phyloP scores from a whole-genome alignment of 768 basidiomycete species.

The Strobilomyces dryophilus region DNA sequence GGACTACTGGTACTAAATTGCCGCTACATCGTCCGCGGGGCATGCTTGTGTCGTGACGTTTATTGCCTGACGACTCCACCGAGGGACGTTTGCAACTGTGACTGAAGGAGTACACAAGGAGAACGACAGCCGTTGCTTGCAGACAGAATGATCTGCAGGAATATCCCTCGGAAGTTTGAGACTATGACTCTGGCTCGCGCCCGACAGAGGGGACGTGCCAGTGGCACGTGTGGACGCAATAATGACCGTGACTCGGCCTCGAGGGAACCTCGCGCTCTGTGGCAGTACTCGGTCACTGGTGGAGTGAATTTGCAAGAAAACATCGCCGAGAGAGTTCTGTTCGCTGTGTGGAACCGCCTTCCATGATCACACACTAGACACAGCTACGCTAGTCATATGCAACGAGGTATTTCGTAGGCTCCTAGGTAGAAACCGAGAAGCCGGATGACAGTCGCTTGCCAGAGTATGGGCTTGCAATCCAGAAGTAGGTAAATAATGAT shows the following conservation, averaged over 20 bases:
- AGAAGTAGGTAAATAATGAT: background rate
- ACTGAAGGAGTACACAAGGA: background rate
- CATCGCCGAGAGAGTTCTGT: background rate
- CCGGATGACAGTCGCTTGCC: background rate
- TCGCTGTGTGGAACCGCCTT: conserved; percentile 12
- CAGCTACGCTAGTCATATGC: conserved; percentile 2
- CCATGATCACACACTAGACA: conserved; percentile 7
- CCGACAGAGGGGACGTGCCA: no score
- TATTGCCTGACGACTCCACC: background rate
- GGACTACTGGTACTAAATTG: background rate
- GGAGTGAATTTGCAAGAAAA: background rate
- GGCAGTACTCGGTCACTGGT: conserved; percentile 15
- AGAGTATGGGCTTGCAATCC: conserved; percentile 6
- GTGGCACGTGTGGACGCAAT: no score
- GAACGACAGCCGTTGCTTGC: background rate
- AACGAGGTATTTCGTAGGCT: conserved; percentile 16
- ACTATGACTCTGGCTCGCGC: background rate
- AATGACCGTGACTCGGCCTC: conserved; percentile 23
- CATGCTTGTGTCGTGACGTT: conserved; percentile 1
- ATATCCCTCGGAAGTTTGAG: background rate
- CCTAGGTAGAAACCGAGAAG: background rate
- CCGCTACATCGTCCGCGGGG: background rate
- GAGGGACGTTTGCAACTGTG: background rate
- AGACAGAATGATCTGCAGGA: background rate
- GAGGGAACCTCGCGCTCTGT: conserved; percentile 22